These are phyloP conservation scores for Verbena officinalis DNA, from an alignment of 257 asterid genomes.

Conservation along the genomic window DNA sequence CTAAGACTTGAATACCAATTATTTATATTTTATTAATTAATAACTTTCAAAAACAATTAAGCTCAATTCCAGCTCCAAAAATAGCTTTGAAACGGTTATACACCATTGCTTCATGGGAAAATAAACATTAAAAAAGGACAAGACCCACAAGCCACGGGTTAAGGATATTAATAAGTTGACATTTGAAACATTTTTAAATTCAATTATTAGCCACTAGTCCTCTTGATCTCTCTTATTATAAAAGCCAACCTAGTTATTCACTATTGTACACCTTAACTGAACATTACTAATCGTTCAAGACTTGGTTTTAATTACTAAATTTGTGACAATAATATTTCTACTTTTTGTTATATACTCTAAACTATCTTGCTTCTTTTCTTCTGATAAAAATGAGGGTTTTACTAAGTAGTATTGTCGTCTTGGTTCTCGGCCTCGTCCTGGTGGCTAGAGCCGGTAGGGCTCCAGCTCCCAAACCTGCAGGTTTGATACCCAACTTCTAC, in stretches of 20 bases:
- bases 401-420: constrained; percentile 1
- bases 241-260: constrained; percentile 17
- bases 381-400: constrained; percentile 25
- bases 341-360: no score
- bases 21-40: background rate
- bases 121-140: background rate
- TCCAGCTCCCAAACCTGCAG: background rate
- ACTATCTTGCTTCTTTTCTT: background rate
- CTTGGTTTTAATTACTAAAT: constrained; percentile 7
- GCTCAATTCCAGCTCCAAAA: background rate
- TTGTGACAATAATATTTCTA: constrained; percentile 10
- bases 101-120: background rate
- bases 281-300: constrained; percentile 1
- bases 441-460: constrained; percentile 10
- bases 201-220: background rate
- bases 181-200: background rate
- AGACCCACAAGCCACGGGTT: constrained; percentile 32
- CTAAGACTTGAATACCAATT: background rate
- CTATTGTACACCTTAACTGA: constrained; percentile 1
- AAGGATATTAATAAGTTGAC: constrained; percentile 25
- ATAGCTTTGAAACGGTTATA: background rate
- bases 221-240: constrained; percentile 12
- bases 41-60: background rate
- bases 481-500: constrained; percentile 32
- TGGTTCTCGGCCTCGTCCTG: constrained; percentile 3